phyloP scores from a whole-genome alignment of 164 flowering plant species.

The Umbellularia californica region DNA sequence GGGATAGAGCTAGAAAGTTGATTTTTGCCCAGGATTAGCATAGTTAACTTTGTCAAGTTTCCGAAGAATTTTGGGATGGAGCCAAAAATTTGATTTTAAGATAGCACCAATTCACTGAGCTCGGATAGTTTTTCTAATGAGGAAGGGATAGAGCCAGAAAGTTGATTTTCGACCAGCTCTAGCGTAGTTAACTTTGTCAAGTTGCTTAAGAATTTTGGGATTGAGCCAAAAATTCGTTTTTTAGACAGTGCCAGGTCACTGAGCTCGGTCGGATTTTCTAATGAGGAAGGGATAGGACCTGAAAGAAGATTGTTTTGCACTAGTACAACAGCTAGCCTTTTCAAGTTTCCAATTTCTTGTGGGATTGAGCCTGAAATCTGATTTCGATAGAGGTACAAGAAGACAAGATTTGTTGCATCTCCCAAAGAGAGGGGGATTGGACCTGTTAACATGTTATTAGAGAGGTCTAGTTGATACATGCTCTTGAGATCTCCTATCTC shows the following conservation, averaged over 20 bases:
- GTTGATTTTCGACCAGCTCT: too few relatives aligned
- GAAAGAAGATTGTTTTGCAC: slow-evolving; percentile 32
- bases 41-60: too few relatives aligned
- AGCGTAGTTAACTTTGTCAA: too few relatives aligned
- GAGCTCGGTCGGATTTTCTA: slow-evolving; percentile 30
- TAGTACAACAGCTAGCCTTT: slow-evolving; percentile 24
- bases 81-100: neutral
- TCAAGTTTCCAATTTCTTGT: slow-evolving; percentile 25
- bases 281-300: slow-evolving; percentile 49
- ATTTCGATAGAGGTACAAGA: too few relatives aligned
- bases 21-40: too few relatives aligned
- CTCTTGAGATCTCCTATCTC: slow-evolving; percentile 25
- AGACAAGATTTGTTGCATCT: too few relatives aligned
- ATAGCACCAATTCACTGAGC: slow-evolving; percentile 10
- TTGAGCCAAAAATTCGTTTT: neutral
- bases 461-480: too few relatives aligned
- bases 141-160: slow-evolving; percentile 32
- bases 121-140: slow-evolving; percentile 28
- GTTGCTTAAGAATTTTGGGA: neutral
- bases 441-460: too few relatives aligned
- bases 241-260: neutral
- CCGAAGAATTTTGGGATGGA: too few relatives aligned
- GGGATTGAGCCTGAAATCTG: neutral
- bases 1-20: too few relatives aligned
- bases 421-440: too few relatives aligned